Conservation (phyloP, 1,284 basidiomycete species). For the Limonomyces culmigenus region DNA sequence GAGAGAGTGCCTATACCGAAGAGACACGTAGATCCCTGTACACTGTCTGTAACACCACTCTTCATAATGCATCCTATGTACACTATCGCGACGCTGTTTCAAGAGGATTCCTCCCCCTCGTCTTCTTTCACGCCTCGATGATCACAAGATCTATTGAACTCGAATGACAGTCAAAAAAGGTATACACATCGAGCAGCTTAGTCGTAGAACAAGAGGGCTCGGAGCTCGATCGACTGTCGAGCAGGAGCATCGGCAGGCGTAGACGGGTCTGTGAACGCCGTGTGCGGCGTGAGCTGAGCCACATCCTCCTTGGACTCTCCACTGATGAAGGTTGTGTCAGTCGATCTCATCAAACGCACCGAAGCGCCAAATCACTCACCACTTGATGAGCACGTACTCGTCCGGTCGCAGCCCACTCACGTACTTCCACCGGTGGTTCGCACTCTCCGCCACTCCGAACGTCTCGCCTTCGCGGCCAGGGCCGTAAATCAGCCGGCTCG, state of each 20-base stretch:
- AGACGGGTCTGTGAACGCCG: conserved; percentile 23
- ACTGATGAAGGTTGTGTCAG: conserved; percentile 22
- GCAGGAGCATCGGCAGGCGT: conserved; percentile 22
- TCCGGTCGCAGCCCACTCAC: conserved; percentile 41
- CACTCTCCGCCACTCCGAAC: conserved; percentile 31
- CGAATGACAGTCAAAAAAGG: too few species aligned
- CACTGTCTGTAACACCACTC: too few species aligned
- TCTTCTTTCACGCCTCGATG: too few species aligned
- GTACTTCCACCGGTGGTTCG: conserved; percentile 49
- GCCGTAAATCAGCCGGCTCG: conserved; percentile 16
- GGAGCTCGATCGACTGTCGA: conserved; percentile 25
- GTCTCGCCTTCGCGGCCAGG: conserved; percentile 49
- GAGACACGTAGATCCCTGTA: too few species aligned
- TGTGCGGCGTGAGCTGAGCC: conserved; percentile 28
- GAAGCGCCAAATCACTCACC: conserved; percentile 9
- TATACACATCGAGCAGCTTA: too few species aligned
- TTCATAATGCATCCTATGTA: too few species aligned
- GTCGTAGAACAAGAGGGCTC: conserved; percentile 21
- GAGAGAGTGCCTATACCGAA: too few species aligned
- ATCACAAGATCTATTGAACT: too few species aligned
- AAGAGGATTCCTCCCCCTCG: too few species aligned
- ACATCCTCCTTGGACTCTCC: conserved; percentile 16
- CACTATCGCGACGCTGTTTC: too few species aligned
- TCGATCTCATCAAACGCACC: conserved; percentile 7
- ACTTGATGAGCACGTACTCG: conserved; percentile 51